Base-by-base conservation (phyloP, 2,329 filamentous ascomycete species). In the Cladophialophora carrionii region DNA sequence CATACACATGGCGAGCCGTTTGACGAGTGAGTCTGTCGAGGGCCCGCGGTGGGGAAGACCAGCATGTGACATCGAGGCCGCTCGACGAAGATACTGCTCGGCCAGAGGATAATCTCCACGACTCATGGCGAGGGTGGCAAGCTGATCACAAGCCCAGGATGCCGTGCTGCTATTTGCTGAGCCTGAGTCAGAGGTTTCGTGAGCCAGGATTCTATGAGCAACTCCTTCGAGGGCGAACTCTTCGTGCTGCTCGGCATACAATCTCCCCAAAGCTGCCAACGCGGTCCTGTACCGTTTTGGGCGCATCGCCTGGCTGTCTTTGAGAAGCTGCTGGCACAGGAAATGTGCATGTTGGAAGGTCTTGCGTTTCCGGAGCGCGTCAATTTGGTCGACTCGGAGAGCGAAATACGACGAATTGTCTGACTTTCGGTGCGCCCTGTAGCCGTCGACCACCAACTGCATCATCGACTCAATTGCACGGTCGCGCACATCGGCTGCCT, bases 341-440 rank as follows among this genome's bases (percentile, higher is more conserved):
- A 24, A 14, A 24, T 57, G 63, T 12, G 66, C 66, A 8, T 53
- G 32, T 20, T 60, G 52, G 54, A 65, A 68, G 14, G 34, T 61
- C 48, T 60, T 57, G 31, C 66, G 63, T 56, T 66, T 57, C 2
- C 63, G 60, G 17, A 68, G 63, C 57, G 65, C 61, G 53, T 68
- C 66, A 48, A 68, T 65, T 46, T 65, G 66, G 53, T 68, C 66
- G 41, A 68, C 63, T 12, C 63, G 59, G n/a, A 68, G 37, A 12
- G 66, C 66, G 48, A 68, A 68, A 43, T 64, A 20, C 4, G 66
- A 68, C n/a, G 66, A 65, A 51, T 58, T 68, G 56, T 43, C 57
- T 2, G 57, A 43, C 32, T 62, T 68, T 24, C 63, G 63, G 12
- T 48, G 55, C 9, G 57, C 24, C 7, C 57, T 20, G 53, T 68